Base-by-base conservation (phyloP, 805 yeast genomes). In the Candida ficus region DNA sequence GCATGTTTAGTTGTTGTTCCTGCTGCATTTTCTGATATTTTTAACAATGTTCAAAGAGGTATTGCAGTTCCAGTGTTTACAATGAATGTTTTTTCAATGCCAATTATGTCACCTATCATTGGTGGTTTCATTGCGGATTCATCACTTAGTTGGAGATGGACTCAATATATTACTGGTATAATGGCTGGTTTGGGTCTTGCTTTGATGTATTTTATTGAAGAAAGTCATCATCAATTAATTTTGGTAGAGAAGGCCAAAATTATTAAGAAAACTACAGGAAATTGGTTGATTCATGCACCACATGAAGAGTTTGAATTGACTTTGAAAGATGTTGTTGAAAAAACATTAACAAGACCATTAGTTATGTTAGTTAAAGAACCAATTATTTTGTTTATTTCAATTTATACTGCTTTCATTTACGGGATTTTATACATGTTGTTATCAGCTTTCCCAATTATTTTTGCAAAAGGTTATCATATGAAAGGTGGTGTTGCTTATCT, bases 1-100 rank as follows among this genome's bases (percentile, higher is more conserved):
- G 88, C 95, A 23, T 87, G 95, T 2, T 61, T 89, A 54, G 91
- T 85, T 19, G 87, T 86, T 30, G 89, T 80, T 8, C 95, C 95
- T 19, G 96, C 95, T 34, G 73, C 83, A 0, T 80, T 87, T 68
- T 83, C 95, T 9, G 96, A 90, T 61, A 70, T 87, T 70, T 87
- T 78, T 56, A 76, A 75, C 48, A 76, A 78, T 44, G 58, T 60
- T 27, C 55, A 68, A 20, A 76, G 96, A 62, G 96, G 96, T 49
- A 73, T 70, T 37, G 95, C 95, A 22, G 68, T 87, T 50, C 68
- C 81, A 7, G 46, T 82, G n/a, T 89, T 88, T 52, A 69, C 87
- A 1, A 70, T 84, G 64, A 77, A 80, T 35, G 86, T 87, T 26
- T 83, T 85, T 49, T 67, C 72, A 29, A 91, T 95, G 43, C 96